Conservation (phyloP, 192 early-diverging fungal species). For the Paraglomus occultum region DNA sequence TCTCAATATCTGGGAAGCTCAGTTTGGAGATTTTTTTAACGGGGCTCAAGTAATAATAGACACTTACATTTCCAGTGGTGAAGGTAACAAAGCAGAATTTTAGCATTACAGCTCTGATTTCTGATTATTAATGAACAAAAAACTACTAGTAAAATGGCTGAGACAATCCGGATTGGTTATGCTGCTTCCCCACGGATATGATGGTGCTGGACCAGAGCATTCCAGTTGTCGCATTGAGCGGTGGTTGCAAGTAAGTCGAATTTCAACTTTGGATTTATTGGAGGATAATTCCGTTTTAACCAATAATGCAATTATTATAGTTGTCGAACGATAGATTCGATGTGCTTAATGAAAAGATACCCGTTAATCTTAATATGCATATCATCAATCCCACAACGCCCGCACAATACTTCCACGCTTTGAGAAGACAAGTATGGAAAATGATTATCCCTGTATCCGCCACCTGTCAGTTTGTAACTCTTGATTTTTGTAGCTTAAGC, state of each 20-base stretch:
- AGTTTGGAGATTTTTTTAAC: conserved; percentile 99
- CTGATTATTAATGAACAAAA: background rate
- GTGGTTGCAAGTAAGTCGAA: conserved; percentile 74
- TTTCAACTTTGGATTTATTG: too few relatives aligned
- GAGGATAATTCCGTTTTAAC: conserved; percentile 18
- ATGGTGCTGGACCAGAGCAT: conserved; percentile 96
- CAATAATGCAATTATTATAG: conserved; percentile 30
- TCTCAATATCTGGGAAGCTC: conserved; percentile 96
- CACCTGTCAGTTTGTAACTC: conserved; percentile 1
- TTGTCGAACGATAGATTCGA: conserved; percentile 80
- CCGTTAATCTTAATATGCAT: conserved; percentile 89
- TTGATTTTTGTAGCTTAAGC: conserved; percentile 55
- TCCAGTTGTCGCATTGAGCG: conserved; percentile 88
- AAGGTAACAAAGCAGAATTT: conserved; percentile 42
- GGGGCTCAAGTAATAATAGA: conserved; percentile 95
- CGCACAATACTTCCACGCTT: conserved; percentile 93
- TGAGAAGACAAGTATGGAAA: conserved; percentile 76
- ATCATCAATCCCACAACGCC: conserved; percentile 91
- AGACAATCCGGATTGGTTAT: conserved; percentile 88
- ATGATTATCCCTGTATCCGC: background rate
- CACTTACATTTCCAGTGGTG: conserved; percentile 83
- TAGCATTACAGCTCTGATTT: background rate
- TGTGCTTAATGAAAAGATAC: conserved; percentile 44
- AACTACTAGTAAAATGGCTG: conserved; percentile 79
- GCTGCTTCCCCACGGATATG: conserved; percentile 93